Evolutionary conservation across 805 yeast genomes (phyloP), one percentile per base, ranked within the genome.

Genomic region (Ogataea ramenticola): DNA sequence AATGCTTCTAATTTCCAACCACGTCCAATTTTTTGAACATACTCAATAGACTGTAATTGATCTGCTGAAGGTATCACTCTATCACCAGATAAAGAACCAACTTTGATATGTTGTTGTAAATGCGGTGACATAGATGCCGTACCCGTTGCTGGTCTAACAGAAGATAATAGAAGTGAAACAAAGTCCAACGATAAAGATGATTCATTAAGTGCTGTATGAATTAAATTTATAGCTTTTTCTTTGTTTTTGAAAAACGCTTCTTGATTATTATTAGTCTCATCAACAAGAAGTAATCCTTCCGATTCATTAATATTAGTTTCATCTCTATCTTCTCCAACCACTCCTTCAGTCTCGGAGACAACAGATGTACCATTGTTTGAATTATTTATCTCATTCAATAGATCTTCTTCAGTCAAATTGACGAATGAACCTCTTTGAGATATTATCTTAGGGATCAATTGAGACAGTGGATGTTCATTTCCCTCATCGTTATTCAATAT

Each of bases 1-100:
- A 89, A 60, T 40, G 91, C 77, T 54, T 82, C 77, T 29, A 84
- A 62, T 56, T 91, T 91, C 97, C 97, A 91, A 14, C 96, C 96
- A 46, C 76, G 70, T 4, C 82, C 81, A 15, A 79, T 69, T 36
- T 56, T 55, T 0, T 68, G 53, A 32, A 64, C 64, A 26, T 65
- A 50, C 41, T 51, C 38, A 9, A 6, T 3, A 17, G 26, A 12
- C 3, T 3, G 2, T 15, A 20, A 19, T 29, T 53, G 57, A 2
- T 51, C 55, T n/a, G 53, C 50, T 1, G 39, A 42, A 2, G 60
- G 53, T 29, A 51, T 47, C 1, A 75, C 57, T 40, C 66, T 55
- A 46, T 73, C 78, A 17, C 77, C 66, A 42, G 77, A 79, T 45
- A 90, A 66, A 0, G 96, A 81, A 0, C 91, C 95, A 11, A 83